phyloP scores from a whole-genome alignment of 768 basidiomycete genomes.

The Trametes cinnabarina region DNA sequence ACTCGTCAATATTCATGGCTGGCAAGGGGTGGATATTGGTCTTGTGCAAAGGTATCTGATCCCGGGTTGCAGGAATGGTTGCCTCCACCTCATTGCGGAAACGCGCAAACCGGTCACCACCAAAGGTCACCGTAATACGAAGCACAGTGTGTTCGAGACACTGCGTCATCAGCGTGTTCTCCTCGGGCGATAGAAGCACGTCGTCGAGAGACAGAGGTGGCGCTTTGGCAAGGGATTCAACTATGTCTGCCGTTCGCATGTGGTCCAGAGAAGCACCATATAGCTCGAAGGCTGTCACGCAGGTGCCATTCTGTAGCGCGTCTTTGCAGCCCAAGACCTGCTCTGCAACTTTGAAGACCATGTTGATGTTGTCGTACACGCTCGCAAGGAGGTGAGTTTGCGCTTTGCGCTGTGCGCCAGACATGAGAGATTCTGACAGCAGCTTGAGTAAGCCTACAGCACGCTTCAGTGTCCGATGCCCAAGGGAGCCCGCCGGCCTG shows the following conservation, averaged over 20 bases:
- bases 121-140: constrained; percentile 31
- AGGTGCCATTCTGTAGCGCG: constrained; percentile 39
- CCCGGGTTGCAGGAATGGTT: constrained; percentile 18
- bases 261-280: constrained; percentile 27
- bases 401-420: constrained; percentile 23
- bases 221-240: constrained; percentile 25
- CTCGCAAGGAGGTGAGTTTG: constrained; percentile 16
- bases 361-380: constrained; percentile 42
- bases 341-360: constrained; percentile 29
- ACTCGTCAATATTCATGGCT: constrained; percentile 38
- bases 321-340: constrained; percentile 35
- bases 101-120: constrained; percentile 29
- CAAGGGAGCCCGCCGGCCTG: neutral
- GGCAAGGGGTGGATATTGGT: constrained; percentile 32
- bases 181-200: constrained; percentile 27
- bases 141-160: constrained; percentile 30
- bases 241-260: constrained; percentile 25
- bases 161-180: constrained; percentile 16
- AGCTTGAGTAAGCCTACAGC: constrained; percentile 10
- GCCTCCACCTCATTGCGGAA: constrained; percentile 25
- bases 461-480: neutral
- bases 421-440: constrained; percentile 24
- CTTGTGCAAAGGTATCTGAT: constrained; percentile 31
- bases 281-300: constrained; percentile 33
- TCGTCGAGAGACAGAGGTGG: constrained; percentile 26